Evolutionary conservation across 768 basidiomycete genomes (phyloP).

Genomic region (Psilocybe cyanescens): DNA sequence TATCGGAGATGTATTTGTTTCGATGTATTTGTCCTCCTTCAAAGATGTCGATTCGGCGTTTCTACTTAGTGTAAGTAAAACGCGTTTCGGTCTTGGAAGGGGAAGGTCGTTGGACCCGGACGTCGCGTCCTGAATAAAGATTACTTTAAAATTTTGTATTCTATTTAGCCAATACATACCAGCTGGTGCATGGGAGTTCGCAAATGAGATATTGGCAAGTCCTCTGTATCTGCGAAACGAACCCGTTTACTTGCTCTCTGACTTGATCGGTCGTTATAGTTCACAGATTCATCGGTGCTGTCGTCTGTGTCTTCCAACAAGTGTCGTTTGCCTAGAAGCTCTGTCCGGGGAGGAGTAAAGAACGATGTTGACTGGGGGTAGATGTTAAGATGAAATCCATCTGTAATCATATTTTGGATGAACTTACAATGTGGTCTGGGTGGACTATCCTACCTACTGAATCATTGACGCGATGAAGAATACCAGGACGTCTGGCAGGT

Average conservation of each 20-base stretch:
- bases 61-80: not conserved
- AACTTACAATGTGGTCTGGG: not conserved
- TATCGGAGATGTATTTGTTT: not conserved
- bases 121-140: not conserved
- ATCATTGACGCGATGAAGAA: not conserved
- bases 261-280: not conserved
- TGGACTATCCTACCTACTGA: not conserved
- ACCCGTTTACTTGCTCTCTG: constrained; percentile 13
- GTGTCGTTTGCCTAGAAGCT: constrained; percentile 11
- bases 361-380: not conserved
- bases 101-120: not conserved
- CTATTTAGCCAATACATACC: not conserved
- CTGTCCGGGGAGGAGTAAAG: not conserved
- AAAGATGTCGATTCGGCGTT: not conserved
- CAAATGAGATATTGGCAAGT: constrained; percentile 8
- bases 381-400: not conserved
- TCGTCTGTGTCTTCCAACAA: not conserved
- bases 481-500: not conserved
- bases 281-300: not conserved
- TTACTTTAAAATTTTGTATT: not conserved
- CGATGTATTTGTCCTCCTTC: not conserved
- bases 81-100: not conserved
- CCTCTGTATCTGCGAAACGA: constrained; percentile 7
- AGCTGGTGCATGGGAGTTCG: constrained; percentile 10
- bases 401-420: not conserved